Evolutionary conservation across 2,329 filamentous ascomycete genomes (phyloP), one percentile per base, ranked within the genome.

Genomic region (Fusarium sp.): DNA sequence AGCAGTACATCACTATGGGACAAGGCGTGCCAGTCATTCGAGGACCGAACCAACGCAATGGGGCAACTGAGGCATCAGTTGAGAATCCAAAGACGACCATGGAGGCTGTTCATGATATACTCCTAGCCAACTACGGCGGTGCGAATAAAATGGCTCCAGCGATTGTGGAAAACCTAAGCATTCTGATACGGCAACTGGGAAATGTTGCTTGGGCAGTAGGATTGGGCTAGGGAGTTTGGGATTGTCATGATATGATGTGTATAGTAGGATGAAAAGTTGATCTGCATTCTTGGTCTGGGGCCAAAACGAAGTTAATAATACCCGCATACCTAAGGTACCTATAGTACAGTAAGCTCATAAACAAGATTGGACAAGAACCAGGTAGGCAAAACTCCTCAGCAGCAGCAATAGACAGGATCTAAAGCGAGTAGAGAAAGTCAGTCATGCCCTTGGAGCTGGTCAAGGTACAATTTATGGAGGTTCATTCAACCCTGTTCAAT

Each of bases 121-220:
- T 93, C 69, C 81, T 83, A 37, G 79, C 82, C 42, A 90, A 91
- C 78, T 89, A 86, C 65, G 73, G 79, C 19, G 81, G 79, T 3
- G 81, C 80, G 2, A 80, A 82, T 35, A 84, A 85, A 35, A 78
- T 80, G 12, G 73, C 85, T 65, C 89, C 91, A 18, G 87, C 90
- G 2, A 84, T 94, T 48, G 90, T 93, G 4, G 90, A 92, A 73
- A 93, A 93, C 68, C 78, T 93, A 52, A 87, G 90, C 49, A 85
- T 89, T 49, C 80, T 93, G 72, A 87, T 93, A 74, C 86, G 86
- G 69, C 89, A 90, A 70, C 79, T 93, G 58, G 86, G 87, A 8
- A 83, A 84, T 72, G 86, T 87, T 8, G 85, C 86, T 5, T 81
- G 80, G 80, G 79, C 78, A 19, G 80, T 81, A 19, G 80, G 81